Conservation (phyloP, 1,284 basidiomycete genomes). For the Pascua guehoae region DNA sequence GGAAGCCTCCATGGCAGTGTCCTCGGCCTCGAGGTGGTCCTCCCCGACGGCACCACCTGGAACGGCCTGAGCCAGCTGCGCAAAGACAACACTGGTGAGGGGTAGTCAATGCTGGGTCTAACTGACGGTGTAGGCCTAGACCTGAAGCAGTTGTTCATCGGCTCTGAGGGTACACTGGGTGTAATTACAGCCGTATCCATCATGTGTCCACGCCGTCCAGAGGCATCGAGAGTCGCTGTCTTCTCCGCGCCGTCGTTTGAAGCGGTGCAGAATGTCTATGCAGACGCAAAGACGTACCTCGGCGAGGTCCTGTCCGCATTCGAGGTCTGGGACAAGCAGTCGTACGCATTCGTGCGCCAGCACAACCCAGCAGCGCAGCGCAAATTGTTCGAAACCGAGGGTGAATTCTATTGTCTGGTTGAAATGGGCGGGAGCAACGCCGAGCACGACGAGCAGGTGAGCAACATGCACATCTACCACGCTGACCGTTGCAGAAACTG, state of each 20-base stretch:
- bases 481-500: conserved; percentile 64
- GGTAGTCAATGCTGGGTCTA: background rate
- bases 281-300: conserved; percentile 58
- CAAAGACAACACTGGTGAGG: conserved; percentile 87
- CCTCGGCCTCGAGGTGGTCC: conserved; percentile 85
- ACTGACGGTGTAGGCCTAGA: conserved; percentile 67
- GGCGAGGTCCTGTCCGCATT: conserved; percentile 93
- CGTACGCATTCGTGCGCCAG: conserved; percentile 67
- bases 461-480: background rate
- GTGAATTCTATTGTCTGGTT: conserved; percentile 75
- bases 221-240: conserved; percentile 52
- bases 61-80: conserved; percentile 70
- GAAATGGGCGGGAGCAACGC: conserved; percentile 88
- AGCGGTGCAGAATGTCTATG: conserved; percentile 51
- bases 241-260: conserved; percentile 52
- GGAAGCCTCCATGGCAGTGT: conserved; percentile 89
- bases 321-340: conserved; percentile 78
- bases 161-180: conserved; percentile 92
- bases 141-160: conserved; percentile 96
- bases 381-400: conserved; percentile 55
- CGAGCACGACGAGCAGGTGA: conserved; percentile 86
- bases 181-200: conserved; percentile 92
- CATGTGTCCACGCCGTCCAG: conserved; percentile 76
- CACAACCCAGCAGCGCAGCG: conserved; percentile 27
- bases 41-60: conserved; percentile 85